phyloP scores from a whole-genome alignment of 169 alveolate species.

The Plasmodium fragile region DNA sequence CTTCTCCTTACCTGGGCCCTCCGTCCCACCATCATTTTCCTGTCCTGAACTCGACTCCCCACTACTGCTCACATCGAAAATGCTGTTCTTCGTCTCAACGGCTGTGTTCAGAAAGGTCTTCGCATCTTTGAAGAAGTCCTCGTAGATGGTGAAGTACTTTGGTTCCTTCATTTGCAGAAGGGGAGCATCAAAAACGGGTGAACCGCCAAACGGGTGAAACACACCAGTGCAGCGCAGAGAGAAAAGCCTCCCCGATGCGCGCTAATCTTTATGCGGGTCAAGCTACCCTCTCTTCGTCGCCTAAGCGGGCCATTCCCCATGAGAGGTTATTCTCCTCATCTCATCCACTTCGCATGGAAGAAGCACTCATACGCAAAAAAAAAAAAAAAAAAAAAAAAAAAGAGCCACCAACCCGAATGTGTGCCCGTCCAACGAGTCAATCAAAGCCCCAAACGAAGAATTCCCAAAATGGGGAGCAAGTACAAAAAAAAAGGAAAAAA shows the following conservation, averaged over 20 bases:
- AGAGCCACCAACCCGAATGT: background rate
- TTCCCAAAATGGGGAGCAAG: background rate
- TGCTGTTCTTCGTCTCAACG: constrained; percentile 44
- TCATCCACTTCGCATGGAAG: background rate
- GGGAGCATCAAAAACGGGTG: background rate
- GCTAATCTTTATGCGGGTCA: background rate
- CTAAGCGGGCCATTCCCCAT: background rate
- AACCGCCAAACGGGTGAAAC: background rate
- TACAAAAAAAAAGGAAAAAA: background rate
- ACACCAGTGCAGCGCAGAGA: background rate
- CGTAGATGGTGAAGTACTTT: constrained; percentile 26
- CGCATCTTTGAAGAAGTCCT: constrained; percentile 73
- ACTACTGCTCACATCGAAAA: constrained; percentile 18
- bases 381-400: background rate
- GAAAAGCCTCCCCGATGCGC: background rate
- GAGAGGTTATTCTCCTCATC: background rate
- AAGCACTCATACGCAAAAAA: background rate
- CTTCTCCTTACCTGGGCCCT: background rate
- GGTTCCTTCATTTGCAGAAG: constrained; percentile 25
- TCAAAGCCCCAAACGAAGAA: background rate
- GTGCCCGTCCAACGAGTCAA: background rate
- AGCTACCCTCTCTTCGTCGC: background rate
- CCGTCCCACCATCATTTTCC: background rate
- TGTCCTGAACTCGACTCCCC: constrained; percentile 4
- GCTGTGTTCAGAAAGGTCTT: constrained; percentile 45